Conservation (phyloP, 1,284 basidiomycete species). For the Ceratobasidium sp. region DNA sequence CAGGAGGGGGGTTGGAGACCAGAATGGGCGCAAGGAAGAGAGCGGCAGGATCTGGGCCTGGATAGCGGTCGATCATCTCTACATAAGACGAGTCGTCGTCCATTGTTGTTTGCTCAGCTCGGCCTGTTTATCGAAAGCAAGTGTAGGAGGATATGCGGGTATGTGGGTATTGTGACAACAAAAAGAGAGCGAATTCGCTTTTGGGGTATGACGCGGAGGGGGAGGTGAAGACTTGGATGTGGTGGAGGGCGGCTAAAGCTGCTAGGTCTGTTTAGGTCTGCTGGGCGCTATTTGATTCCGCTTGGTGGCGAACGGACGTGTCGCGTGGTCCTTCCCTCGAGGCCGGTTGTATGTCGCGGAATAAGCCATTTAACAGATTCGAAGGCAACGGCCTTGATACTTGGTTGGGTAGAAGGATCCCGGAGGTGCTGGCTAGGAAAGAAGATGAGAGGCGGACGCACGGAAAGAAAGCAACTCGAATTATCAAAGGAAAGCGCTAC, state of each 20-base stretch:
- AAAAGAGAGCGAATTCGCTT: constrained; percentile 4
- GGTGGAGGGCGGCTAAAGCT: constrained; percentile 38
- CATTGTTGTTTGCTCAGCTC: constrained; percentile 29
- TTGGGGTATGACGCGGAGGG: constrained; percentile 24
- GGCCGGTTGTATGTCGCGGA: not conserved
- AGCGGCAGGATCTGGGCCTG: constrained; percentile 40
- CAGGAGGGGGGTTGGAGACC: constrained; percentile 12
- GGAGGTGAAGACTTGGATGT: constrained; percentile 21
- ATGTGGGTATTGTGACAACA: constrained; percentile 23
- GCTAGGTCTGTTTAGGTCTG: constrained; percentile 27
- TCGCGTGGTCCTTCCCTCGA: constrained; percentile 6
- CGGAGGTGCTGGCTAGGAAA: not conserved
- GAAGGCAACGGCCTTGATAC: not conserved
- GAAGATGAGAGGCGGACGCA: not conserved
- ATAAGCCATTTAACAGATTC: not conserved
- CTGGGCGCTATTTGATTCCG: constrained; percentile 6
- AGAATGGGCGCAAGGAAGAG: constrained; percentile 25
- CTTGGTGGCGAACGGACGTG: not conserved
- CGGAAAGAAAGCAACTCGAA: not conserved
- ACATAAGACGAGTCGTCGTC: constrained; percentile 40
- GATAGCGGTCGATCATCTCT: constrained; percentile 43
- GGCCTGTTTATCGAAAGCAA: constrained; percentile 18
- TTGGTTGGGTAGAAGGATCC: not conserved
- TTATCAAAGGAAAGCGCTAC: no score
- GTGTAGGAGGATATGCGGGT: not conserved